phyloP scores from a whole-genome alignment of 495 filamentous ascomycete species.

The Hypoxylon rickii region DNA sequence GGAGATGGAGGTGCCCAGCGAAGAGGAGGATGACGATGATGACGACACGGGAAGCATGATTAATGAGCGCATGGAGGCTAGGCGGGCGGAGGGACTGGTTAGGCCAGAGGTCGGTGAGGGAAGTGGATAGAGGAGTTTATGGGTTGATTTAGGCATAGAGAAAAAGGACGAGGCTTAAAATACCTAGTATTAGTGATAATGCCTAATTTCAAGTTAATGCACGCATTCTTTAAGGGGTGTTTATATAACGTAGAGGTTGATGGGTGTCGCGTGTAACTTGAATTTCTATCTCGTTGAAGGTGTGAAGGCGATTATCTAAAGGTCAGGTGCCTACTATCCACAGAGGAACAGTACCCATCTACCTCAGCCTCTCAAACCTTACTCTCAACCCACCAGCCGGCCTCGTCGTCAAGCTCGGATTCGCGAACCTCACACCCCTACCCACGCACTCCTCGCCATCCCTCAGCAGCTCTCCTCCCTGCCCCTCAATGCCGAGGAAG shows the following conservation, averaged over 20 bases:
- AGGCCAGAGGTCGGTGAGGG: constrained; percentile 13
- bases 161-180: background rate
- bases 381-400: constrained; percentile 29
- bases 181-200: no score
- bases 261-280: no score
- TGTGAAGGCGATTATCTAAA: no score
- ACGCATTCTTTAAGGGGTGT: no score
- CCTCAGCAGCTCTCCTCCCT: constrained; percentile 14
- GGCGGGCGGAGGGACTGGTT: constrained; percentile 15
- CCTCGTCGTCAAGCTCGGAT: constrained; percentile 37
- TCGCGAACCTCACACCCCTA: constrained; percentile 27
- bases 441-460: constrained; percentile 23
- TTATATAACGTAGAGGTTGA: no score
- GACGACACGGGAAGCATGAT: constrained; percentile 37
- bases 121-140: background rate
- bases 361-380: constrained; percentile 25
- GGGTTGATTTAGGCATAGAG: background rate
- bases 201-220: no score
- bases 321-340: no score
- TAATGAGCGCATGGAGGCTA: constrained; percentile 37
- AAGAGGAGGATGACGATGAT: constrained; percentile 43
- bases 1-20: constrained; percentile 22
- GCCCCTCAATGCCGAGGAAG: constrained; percentile 25
- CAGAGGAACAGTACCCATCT: background rate
- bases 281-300: no score